Conservation (phyloP, 768 basidiomycete genomes). For the Agrocybe praecox region DNA sequence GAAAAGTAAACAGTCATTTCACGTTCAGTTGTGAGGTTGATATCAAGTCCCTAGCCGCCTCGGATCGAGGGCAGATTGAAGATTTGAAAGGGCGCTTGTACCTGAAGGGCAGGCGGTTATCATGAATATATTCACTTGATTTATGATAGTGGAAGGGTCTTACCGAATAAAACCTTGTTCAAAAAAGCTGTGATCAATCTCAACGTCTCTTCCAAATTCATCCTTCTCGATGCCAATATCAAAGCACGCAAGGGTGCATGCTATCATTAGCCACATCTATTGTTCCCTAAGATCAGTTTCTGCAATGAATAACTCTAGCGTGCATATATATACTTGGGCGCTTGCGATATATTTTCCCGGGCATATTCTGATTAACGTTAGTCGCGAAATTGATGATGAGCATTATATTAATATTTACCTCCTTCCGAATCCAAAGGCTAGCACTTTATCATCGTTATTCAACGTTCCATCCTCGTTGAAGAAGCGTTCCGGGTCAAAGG, state of each 20-base stretch:
- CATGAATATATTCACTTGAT: too few species aligned
- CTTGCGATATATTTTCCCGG: constrained; percentile 24
- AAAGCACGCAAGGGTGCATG: constrained; percentile 29
- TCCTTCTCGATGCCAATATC: constrained; percentile 26
- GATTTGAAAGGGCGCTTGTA: too few species aligned
- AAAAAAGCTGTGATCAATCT: neutral
- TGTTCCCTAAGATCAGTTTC: too few species aligned
- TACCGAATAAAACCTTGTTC: constrained; percentile 1
- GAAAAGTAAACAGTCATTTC: too few species aligned
- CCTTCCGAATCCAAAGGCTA: constrained; percentile 41
- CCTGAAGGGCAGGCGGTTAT: too few species aligned
- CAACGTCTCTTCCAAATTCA: constrained; percentile 18
- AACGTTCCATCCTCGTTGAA: constrained; percentile 35
- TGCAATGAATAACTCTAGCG: neutral
- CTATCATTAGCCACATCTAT: constrained; percentile 22
- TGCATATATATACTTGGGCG: constrained; percentile 1
- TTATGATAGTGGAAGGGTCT: neutral
- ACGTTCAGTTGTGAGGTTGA: too few species aligned
- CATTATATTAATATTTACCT: constrained; percentile 28
- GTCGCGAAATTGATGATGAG: too few species aligned
- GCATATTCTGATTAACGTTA: constrained; percentile 18
- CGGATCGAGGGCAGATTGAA: too few species aligned
- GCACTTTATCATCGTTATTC: constrained; percentile 35
- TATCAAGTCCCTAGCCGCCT: too few species aligned
- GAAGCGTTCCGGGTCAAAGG: constrained; percentile 49